Conservation (phyloP, 1,284 basidiomycete genomes). For the Ganoderma lingzhi region DNA sequence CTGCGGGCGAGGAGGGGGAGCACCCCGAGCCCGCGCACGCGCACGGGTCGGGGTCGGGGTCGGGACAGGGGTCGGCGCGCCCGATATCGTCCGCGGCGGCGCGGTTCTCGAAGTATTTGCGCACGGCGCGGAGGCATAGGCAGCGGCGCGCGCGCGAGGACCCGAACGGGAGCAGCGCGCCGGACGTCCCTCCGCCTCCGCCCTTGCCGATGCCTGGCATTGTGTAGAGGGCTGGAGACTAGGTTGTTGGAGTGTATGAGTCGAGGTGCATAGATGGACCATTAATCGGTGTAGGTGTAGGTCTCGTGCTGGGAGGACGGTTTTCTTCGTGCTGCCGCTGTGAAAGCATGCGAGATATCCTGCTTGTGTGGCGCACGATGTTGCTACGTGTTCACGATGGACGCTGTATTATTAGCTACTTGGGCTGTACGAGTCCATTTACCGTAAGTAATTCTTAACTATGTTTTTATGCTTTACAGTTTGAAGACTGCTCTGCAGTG, state of each 20-base stretch:
- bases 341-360: not conserved
- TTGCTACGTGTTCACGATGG: not conserved
- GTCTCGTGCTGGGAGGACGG: not conserved
- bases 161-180: conserved; percentile 38
- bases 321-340: not conserved
- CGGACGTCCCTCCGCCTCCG: conserved; percentile 39
- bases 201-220: conserved; percentile 28
- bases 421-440: not conserved
- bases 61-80: conserved; percentile 28
- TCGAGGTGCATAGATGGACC: not conserved
- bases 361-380: not conserved
- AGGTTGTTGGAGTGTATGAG: not conserved
- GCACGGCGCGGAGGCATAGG: conserved; percentile 58
- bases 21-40: conserved; percentile 38
- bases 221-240: not conserved
- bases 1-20: conserved; percentile 41
- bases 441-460: not conserved
- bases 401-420: conserved; percentile 1
- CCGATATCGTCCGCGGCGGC: conserved; percentile 42
- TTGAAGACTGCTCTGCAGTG: no score
- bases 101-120: conserved; percentile 75
- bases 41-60: conserved; percentile 4
- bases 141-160: conserved; percentile 35
- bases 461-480: not conserved
- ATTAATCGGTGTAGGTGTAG: not conserved